phyloP scores from a whole-genome alignment of 2,329 filamentous ascomycete genomes.

The Phyllosticta capitalensis region DNA sequence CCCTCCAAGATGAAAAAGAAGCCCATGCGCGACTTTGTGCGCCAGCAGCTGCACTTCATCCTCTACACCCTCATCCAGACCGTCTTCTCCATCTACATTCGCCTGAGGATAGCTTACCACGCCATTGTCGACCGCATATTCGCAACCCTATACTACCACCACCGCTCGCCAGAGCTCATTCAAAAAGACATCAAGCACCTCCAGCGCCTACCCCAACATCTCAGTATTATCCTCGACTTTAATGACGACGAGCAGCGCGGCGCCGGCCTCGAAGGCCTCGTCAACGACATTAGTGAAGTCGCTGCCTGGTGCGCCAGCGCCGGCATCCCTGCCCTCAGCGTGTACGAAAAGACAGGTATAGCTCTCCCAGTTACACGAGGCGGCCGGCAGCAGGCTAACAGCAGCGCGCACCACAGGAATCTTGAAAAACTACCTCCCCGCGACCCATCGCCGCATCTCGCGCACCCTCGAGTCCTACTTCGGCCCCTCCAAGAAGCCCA shows the following conservation, averaged over 20 bases:
- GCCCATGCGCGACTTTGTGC: conserved; percentile 49
- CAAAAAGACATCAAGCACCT: conserved; percentile 72
- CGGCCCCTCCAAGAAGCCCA: conserved; percentile 56
- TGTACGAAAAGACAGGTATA: conserved; percentile 87
- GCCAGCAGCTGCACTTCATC: conserved; percentile 53
- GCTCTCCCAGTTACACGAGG: neutral
- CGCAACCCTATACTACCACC: conserved; percentile 85
- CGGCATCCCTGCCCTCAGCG: conserved; percentile 75
- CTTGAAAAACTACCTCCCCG: conserved; percentile 81
- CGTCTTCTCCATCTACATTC: conserved; percentile 81
- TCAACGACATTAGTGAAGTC: conserved; percentile 86
- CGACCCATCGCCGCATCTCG: conserved; percentile 68
- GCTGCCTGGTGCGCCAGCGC: conserved; percentile 88
- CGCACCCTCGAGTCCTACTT: conserved; percentile 82
- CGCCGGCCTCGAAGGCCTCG: conserved; percentile 66
- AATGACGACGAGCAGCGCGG: conserved; percentile 56
- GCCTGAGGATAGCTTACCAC: conserved; percentile 70
- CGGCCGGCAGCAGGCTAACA: neutral
- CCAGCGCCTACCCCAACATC: conserved; percentile 66
- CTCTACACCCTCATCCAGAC: conserved; percentile 64
- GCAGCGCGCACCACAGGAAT: conserved; percentile 48
- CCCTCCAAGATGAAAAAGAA: conserved; percentile 13
- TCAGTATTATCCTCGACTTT: conserved; percentile 75
- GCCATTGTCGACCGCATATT: conserved; percentile 67
- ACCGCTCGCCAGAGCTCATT: conserved; percentile 88